Percentiles rank a stretch among this genome's conserved stretches.
Conservation (phyloP, 73 alveolate species). For the Tetrahymena malaccensis region DNA sequence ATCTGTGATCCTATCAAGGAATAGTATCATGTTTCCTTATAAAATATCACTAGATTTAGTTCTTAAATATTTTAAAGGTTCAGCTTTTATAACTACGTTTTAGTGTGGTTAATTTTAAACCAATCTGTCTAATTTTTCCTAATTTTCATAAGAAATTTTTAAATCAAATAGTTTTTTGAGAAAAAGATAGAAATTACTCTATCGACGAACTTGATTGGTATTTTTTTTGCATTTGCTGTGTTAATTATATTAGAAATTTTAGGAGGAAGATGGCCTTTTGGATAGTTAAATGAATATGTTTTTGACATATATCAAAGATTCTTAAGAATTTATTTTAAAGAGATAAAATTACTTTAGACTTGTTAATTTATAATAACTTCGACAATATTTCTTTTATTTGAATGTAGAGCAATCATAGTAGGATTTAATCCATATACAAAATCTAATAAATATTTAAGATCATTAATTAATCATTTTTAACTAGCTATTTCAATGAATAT, state of each 20-base stretch:
- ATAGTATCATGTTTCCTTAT: slow-evolving; percentile 21
- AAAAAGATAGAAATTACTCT: not conserved
- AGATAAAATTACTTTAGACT: slow-evolving; percentile 18
- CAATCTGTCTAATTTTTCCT: slow-evolving; percentile 43
- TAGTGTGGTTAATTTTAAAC: slow-evolving; percentile 48
- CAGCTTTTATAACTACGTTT: slow-evolving; percentile 44
- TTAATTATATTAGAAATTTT: slow-evolving; percentile 38
- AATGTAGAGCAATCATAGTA: slow-evolving; percentile 52
- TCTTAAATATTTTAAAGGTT: slow-evolving; percentile 28
- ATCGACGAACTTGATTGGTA: slow-evolving; percentile 13
- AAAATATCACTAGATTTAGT: slow-evolving; percentile 12
- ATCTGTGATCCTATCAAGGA: slow-evolving; percentile 54
- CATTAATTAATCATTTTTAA: not conserved
- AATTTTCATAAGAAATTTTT: not conserved
- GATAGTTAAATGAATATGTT: no score
- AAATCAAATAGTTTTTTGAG: not conserved
- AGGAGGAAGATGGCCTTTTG: slow-evolving; percentile 1
- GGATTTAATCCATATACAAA: slow-evolving; percentile 73
- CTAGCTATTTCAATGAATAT: not conserved
- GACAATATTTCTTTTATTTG: slow-evolving; percentile 46
- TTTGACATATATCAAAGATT: not conserved
- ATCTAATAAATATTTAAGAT: not conserved
- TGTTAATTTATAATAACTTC: slow-evolving; percentile 41
- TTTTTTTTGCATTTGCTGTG: slow-evolving; percentile 45
- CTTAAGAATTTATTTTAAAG: not conserved